Base-by-base conservation (phyloP, 805 yeast species). In the Sungouiella blattae region DNA sequence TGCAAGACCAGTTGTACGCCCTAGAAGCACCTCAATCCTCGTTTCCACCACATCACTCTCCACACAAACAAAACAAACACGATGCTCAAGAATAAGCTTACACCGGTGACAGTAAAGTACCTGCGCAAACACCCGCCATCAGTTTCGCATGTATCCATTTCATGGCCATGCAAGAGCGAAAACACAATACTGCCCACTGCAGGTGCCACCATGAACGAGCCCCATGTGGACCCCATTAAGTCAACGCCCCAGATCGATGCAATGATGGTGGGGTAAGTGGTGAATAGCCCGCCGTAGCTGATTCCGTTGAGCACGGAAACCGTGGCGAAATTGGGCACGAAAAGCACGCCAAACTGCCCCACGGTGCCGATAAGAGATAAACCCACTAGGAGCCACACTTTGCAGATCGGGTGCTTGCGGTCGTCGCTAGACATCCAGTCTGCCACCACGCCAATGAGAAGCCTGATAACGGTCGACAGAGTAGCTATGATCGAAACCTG, bases 211-310 rank as follows among this genome's bases (percentile, higher is more conserved):
- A 87, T 82, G 55, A 87, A 85, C 17, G 83, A 67, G 2, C 97
- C 97, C 87, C 96, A 91, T 2, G 91, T 84, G 2, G 95, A 84
- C 0, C 97, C 98, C 59, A 91, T 78, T 22, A 85, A 73, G 28
- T 84, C 88, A 15, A 84, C 73, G 0, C 97, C 97, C 88, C 96
- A 93, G 3, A 85, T 77, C 4, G 81, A 69, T 1, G 95, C 82
- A 11, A 88, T 77, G 11, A 88, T 70, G 0, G 95, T 83, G 3
- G 98, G 98, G 48, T 79, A 85, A 5, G 87, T 61, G 0, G 98
- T 88, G 64, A 87, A 91, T 4, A 86, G 54, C 0, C 89, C 86
- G 21, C 98, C 96, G 52, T 91, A 87, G 5, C 77, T 65, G 17
- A 76, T 52, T 0, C 98, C 98, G 37, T 78, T 70, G 2, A 82